Base-by-base conservation (phyloP, 192 early-diverging fungal genomes). In the Helicostylum pulchrum region DNA sequence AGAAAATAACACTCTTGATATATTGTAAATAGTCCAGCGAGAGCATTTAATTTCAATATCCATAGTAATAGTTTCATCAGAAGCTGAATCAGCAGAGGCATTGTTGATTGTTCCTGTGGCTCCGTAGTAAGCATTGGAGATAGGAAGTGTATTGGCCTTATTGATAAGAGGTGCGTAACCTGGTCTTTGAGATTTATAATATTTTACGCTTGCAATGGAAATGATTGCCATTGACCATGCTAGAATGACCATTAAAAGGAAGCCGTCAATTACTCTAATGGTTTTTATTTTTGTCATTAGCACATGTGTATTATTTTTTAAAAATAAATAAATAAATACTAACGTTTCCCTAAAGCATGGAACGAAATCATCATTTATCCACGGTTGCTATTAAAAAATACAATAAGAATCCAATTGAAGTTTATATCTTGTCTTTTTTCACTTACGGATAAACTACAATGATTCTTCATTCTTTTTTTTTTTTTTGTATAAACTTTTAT, bases 321-420 rank as follows among this genome's bases (percentile, higher is more conserved):
- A 42, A 9, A 1, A 0, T 11, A 31, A 31, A 14, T 45, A 23
- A n/a, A 23, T 2, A 9, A 10, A 1, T 49, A 66, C 63, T 60
- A 63, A 72, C 71, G 53, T 72, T 62, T 67, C 65, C 55, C 71
- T 59, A 53, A 67, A 72, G 50, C 63, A 65, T 57, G 71, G 71
- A 42, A 53, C 23, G 48, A 67, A 62, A 64, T 72, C 65, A 57
- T 48, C 26, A 31, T 44, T 60, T 66, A 36, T 36, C 67, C 58
- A 62, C 0, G 67, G 67, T 30, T 61, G 26, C 66, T 67, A 14
- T 21, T 9, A 12, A 26, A 23, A 47, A n/a, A n/a, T n/a, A 31
- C 26, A 1, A 31, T 43, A 11, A n/a, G 20, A 23, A 31, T 8
- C n/a, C 3, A 34, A n/a, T 10, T 1, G 7, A 47, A 31, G 43